phyloP scores from a whole-genome alignment of 2,329 filamentous ascomycete species.

The Pyrenochaeta sp. region DNA sequence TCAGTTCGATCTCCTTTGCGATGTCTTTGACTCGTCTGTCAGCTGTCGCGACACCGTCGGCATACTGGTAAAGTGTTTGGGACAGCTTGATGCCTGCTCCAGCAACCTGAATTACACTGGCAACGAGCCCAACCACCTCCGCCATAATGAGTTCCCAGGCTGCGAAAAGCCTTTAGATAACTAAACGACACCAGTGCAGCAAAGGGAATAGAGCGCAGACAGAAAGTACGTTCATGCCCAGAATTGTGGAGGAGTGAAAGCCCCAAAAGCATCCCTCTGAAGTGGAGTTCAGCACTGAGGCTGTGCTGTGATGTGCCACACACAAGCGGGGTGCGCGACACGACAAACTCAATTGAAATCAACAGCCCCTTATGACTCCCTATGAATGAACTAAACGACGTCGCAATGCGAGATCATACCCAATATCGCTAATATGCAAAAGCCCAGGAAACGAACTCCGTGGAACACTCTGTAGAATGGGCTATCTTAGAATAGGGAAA shows the following conservation, averaged over 20 bases:
- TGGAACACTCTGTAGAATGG: too few relatives aligned
- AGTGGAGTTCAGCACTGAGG: neutral
- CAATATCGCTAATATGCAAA: too few relatives aligned
- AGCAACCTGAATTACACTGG: conserved; percentile 41
- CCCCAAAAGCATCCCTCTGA: neutral
- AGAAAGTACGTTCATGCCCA: too few relatives aligned
- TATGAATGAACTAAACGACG: too few relatives aligned
- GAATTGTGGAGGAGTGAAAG: neutral
- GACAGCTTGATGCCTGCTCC: conserved; percentile 39
- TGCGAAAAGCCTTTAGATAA: neutral
- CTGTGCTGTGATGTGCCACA: neutral
- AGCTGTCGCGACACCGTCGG: conserved; percentile 37
- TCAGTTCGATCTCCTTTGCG: conserved; percentile 38
- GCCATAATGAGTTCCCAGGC: conserved; percentile 23
- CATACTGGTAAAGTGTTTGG: conserved; percentile 40
- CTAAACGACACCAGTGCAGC: too few relatives aligned
- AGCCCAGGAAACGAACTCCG: too few relatives aligned
- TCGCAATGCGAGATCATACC: too few relatives aligned
- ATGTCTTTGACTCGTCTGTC: conserved; percentile 38
- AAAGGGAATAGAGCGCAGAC: neutral
- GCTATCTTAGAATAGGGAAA: neutral
- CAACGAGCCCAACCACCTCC: conserved; percentile 33
- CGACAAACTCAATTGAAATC: too few relatives aligned
- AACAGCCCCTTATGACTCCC: too few relatives aligned
- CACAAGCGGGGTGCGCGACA: too few relatives aligned